Base-by-base conservation (phyloP, 305 asterid genomes). In the Euphrasia arctica region DNA sequence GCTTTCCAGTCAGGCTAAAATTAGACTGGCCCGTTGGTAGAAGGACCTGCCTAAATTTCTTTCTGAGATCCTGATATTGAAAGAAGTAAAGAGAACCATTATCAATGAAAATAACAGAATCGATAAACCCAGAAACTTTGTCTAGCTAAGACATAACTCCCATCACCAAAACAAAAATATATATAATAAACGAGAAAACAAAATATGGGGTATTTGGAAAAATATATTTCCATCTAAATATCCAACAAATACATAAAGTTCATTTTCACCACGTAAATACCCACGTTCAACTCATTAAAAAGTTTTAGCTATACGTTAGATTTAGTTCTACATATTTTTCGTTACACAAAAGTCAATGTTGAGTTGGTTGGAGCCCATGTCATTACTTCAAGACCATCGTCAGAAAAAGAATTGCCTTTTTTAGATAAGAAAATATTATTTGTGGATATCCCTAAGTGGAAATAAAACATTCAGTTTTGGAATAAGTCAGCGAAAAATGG, bases 1-100 rank as follows among this genome's bases (percentile, higher is more conserved):
- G 81, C 78, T 71, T 74, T 60, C 73, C 51, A 60, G 79, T 66
- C 72, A 77, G 74, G 66, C 64, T 66, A 72, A 72, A 67, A 61
- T 84, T 70, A 66, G 85, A 65, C 50, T 54, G 82, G 52, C 64
- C 84, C 77, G 63, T 63, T 7, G 93, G 87, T 74, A 82, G 69
- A 66, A 77, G 49, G 66, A 79, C 78, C 45, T 57, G 69, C 70
- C 70, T 70, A 61, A 58, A 55, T 72, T 79, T 80, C 76, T 69
- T 82, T 81, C 72, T 77, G 72, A 73, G 77, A 70, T 71, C 76
- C 86, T 78, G 74, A 65, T 60, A 56, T 61, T 31, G 56, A 67
- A 61, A 79, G 34, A 68, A 68, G 69, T 58, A 65, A 29, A 54
- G 28, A 67, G 6, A 70, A 63, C 50, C 47, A 74, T 32, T 71